Evolutionary conservation across 1,284 basidiomycete species (phyloP).

Genomic region (Sanghuangporus sanghuang): DNA sequence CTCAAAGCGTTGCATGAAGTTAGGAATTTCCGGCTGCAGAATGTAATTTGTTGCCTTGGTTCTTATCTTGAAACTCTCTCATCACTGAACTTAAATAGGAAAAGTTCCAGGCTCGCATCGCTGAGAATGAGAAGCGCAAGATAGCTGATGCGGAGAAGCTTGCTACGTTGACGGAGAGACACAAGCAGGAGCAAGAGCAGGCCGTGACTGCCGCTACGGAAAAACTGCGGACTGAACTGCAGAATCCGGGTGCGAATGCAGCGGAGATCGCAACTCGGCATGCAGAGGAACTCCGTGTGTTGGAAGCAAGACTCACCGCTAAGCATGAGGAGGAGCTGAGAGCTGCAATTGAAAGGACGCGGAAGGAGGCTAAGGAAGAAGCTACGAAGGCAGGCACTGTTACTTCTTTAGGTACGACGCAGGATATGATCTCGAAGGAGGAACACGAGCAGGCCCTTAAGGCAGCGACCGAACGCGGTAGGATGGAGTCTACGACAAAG

Average conservation of each 20-base stretch:
- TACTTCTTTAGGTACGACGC: conserved; percentile 36
- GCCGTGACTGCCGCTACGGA: conserved; percentile 51
- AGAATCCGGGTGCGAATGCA: conserved; percentile 22
- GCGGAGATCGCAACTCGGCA: conserved; percentile 47
- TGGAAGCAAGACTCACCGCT: conserved; percentile 46
- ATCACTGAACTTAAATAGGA: too few species aligned
- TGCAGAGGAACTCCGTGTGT: conserved; percentile 48
- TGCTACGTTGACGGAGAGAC: conserved; percentile 24
- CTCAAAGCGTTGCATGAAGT: too few species aligned
- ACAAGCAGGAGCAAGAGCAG: conserved; percentile 32
- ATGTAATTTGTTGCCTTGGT: too few species aligned
- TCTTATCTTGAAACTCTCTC: too few species aligned
- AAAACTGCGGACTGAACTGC: conserved; percentile 39
- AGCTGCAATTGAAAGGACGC: conserved; percentile 26
- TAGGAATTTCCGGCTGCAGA: too few species aligned
- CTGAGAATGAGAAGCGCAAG: conserved; percentile 33
- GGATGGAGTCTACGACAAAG: conserved; percentile 56
- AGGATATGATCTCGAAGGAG: conserved; percentile 30
- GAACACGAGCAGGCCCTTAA: conserved; percentile 51
- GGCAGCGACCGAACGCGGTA: conserved; percentile 59
- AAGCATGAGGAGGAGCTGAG: conserved; percentile 55
- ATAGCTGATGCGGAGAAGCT: conserved; percentile 33
- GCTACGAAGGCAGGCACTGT: conserved; percentile 40
- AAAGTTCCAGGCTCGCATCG: too few species aligned
- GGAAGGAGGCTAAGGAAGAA: conserved; percentile 39